These are phyloP conservation scores for Cryptococcus maquisensis DNA, from an alignment of 1,284 basidiomycete species.

Conservation along the genomic window DNA sequence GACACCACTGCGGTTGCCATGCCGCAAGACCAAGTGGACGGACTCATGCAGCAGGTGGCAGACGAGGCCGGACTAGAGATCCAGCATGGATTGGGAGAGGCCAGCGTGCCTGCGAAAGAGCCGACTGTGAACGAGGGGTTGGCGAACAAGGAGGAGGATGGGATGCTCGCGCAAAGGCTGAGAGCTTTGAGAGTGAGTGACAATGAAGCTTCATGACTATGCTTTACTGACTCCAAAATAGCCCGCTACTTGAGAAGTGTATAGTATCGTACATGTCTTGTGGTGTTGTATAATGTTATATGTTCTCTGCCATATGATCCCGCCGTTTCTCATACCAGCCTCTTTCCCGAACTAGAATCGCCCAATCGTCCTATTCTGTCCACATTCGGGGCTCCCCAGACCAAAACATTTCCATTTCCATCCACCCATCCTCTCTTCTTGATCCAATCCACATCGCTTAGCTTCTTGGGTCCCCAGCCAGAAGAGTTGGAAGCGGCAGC, in stretches of 20 bases:
- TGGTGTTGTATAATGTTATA: constrained; percentile 4
- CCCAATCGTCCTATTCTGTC: constrained; percentile 15
- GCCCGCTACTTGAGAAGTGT: constrained; percentile 14
- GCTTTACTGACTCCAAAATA: neutral
- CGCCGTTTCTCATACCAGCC: constrained; percentile 6
- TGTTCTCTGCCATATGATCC: neutral
- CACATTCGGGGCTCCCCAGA: constrained; percentile 22
- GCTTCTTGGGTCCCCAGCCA: constrained; percentile 17
- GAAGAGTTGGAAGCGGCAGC: constrained; percentile 1
- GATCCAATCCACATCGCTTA: constrained; percentile 36
- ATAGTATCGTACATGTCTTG: constrained; percentile 5
- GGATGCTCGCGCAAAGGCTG: constrained; percentile 36
- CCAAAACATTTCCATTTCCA: constrained; percentile 17
- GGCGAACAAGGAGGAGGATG: constrained; percentile 38
- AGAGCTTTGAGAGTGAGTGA: constrained; percentile 42
- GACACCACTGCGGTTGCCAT: constrained; percentile 87
- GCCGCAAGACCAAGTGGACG: constrained; percentile 95
- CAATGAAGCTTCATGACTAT: neutral
- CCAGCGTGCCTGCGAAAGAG: constrained; percentile 53
- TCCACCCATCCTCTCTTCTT: constrained; percentile 19
- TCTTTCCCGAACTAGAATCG: constrained; percentile 6
- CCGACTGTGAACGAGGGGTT: constrained; percentile 54
- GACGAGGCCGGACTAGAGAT: constrained; percentile 97
- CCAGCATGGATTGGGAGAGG: constrained; percentile 76
- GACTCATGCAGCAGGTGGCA: constrained; percentile 86